A percentile compares a stretch with the other conserved stretches of the same genome.
These are phyloP conservation scores for Aegilops sharonensis DNA, from an alignment of 176 grass and related monocot species.

Conservation along the genomic window DNA sequence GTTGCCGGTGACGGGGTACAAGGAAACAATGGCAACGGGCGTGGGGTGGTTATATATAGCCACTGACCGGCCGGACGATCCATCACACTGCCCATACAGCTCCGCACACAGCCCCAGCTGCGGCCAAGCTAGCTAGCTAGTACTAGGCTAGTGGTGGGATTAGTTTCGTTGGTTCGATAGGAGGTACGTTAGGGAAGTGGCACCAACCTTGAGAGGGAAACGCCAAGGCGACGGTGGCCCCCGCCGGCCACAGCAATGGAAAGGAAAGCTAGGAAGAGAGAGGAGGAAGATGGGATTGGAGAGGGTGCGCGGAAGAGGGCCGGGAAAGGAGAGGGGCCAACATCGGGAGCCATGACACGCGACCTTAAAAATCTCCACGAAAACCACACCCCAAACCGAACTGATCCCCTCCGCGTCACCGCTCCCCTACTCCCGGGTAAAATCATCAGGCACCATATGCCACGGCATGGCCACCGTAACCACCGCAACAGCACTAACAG, in stretches of 20 bases:
- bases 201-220: slow-evolving; percentile 72
- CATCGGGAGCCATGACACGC: slow-evolving; percentile 53
- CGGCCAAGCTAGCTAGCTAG: background rate
- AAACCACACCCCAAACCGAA: slow-evolving; percentile 53
- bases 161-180: slow-evolving; percentile 47
- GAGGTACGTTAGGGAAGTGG: slow-evolving; percentile 51
- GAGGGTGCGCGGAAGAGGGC: background rate
- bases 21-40: slow-evolving; percentile 54
- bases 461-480: slow-evolving; percentile 38
- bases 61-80: background rate
- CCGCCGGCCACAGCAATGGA: background rate
- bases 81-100: background rate
- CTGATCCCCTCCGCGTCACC: slow-evolving; percentile 23
- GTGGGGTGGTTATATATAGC: slow-evolving; percentile 71
- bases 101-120: background rate
- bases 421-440: too few species aligned
- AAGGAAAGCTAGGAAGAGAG: background rate
- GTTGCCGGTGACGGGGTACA: slow-evolving; percentile 41
- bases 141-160: slow-evolving; percentile 44
- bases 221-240: slow-evolving; percentile 25
- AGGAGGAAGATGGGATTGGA: background rate
- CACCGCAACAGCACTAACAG: slow-evolving; percentile 1
- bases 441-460: too few species aligned
- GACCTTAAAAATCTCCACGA: slow-evolving; percentile 86
- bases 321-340: slow-evolving; percentile 39